Conservation (phyloP, 2,329 filamentous ascomycete species). For the Chaetomium strumarium region DNA sequence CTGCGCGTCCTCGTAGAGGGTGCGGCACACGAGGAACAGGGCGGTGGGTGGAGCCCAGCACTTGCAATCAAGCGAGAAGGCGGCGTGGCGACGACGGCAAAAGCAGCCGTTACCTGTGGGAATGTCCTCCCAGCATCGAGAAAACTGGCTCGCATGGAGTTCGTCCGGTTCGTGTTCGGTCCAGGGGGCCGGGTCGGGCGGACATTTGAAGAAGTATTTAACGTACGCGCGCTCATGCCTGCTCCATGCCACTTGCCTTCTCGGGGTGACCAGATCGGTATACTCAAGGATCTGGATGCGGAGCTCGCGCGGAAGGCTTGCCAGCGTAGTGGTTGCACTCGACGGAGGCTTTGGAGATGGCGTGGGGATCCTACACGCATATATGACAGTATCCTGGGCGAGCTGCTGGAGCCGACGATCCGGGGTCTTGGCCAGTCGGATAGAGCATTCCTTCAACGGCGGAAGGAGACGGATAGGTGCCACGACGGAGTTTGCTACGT, state of each 20-base stretch:
- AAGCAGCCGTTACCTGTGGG: too few relatives aligned
- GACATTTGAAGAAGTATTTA: not conserved
- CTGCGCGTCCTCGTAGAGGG: conserved; percentile 2
- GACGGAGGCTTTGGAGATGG: not conserved
- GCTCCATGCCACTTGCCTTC: conserved; percentile 4
- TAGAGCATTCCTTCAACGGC: conserved; percentile 7
- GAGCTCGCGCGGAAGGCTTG: not conserved
- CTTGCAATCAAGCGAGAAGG: not conserved
- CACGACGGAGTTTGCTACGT: conserved; percentile 3
- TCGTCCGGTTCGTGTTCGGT: too few relatives aligned
- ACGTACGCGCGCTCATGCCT: conserved; percentile 1
- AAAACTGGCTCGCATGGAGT: too few relatives aligned
- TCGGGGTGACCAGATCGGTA: conserved; percentile 2
- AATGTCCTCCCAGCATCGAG: too few relatives aligned
- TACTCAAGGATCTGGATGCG: conserved; percentile 4
- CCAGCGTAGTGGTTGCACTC: not conserved
- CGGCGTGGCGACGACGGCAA: conserved; percentile 1
- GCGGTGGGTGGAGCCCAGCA: conserved; percentile 4
- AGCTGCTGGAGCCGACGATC: conserved; percentile 10
- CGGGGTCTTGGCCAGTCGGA: conserved; percentile 8
- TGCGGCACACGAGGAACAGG: conserved; percentile 2
- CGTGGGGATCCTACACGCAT: conserved; percentile 4
- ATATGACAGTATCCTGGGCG: conserved; percentile 7
- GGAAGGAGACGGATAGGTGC: conserved; percentile 8
- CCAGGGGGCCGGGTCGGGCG: too few relatives aligned